Conservation (phyloP, 2,329 filamentous ascomycete species). For the Bipolaris sorokiniana region DNA sequence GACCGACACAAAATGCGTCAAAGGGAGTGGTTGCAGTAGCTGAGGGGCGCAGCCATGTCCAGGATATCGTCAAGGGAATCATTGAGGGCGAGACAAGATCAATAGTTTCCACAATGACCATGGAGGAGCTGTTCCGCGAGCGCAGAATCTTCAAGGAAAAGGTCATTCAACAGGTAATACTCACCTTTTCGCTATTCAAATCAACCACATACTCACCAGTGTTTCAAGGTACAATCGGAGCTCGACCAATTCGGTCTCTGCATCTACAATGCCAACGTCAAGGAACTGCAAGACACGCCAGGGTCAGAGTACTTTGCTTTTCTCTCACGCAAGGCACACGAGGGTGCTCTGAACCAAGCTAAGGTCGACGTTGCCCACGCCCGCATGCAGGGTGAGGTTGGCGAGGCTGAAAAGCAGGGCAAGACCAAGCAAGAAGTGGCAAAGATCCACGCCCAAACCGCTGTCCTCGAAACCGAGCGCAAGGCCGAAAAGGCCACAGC, state of each 20-base stretch:
- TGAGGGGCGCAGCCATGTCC: constrained; percentile 68
- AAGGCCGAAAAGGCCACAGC: constrained; percentile 81
- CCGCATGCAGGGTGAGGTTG: constrained; percentile 70
- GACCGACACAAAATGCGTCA: constrained; percentile 39
- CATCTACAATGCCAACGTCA: constrained; percentile 75
- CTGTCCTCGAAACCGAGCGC: constrained; percentile 81
- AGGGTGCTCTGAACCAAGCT: constrained; percentile 83
- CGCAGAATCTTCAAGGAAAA: constrained; percentile 77
- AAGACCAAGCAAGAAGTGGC: constrained; percentile 84
- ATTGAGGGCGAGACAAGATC: constrained; percentile 88
- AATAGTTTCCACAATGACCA: constrained; percentile 86
- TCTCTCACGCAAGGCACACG: constrained; percentile 81
- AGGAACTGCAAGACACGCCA: constrained; percentile 83
- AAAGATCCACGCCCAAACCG: constrained; percentile 85
- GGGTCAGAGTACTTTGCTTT: constrained; percentile 84
- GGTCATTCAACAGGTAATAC: constrained; percentile 46
- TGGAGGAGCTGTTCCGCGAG: constrained; percentile 86
- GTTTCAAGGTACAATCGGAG: constrained; percentile 72
- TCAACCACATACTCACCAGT: too few relatives aligned
- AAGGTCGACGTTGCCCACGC: constrained; percentile 66
- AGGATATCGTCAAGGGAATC: constrained; percentile 86
- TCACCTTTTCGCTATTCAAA: too few relatives aligned
- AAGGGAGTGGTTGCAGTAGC: constrained; percentile 51
- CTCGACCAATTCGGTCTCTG: constrained; percentile 78
- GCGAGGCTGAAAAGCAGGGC: constrained; percentile 78